Evolutionary conservation across 441 rosid genomes (phyloP).

Genomic region (Gossypium schwendimanii): DNA sequence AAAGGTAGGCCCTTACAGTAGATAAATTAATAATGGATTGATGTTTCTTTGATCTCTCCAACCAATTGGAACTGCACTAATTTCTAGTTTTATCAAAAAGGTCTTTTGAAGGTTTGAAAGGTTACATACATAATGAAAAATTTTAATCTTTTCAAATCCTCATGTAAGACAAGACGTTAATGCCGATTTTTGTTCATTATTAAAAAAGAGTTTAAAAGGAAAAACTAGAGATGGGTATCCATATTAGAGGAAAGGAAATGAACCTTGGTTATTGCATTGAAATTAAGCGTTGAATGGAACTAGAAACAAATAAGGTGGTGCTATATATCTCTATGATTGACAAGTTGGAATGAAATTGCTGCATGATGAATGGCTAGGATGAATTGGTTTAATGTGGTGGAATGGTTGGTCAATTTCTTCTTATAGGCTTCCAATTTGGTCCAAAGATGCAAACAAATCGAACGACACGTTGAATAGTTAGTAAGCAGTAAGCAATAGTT

Average conservation of each 20-base stretch:
- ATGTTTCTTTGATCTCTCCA: not conserved
- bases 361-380: not conserved
- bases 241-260: not conserved
- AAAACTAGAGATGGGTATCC: not conserved
- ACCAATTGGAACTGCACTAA: not conserved
- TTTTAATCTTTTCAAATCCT: not conserved
- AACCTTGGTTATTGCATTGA: not conserved
- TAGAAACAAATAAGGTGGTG: not conserved
- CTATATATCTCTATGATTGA: not conserved
- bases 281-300: not conserved
- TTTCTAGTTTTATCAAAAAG: not conserved
- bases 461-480: too few relatives aligned
- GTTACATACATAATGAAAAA: not conserved
- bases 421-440: not conserved
- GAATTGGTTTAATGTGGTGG: not conserved
- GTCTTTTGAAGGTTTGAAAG: conserved; percentile 1
- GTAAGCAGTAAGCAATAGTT: not conserved
- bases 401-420: not conserved
- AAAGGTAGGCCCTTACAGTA: not conserved
- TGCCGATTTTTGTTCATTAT: not conserved
- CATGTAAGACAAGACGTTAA: not conserved
- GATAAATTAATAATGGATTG: not conserved
- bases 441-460: not conserved
- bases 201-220: not conserved
- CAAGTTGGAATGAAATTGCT: not conserved